Evolutionary conservation across 177 flowering plant genomes (phyloP).

Genomic region (Telopea speciosissima): DNA sequence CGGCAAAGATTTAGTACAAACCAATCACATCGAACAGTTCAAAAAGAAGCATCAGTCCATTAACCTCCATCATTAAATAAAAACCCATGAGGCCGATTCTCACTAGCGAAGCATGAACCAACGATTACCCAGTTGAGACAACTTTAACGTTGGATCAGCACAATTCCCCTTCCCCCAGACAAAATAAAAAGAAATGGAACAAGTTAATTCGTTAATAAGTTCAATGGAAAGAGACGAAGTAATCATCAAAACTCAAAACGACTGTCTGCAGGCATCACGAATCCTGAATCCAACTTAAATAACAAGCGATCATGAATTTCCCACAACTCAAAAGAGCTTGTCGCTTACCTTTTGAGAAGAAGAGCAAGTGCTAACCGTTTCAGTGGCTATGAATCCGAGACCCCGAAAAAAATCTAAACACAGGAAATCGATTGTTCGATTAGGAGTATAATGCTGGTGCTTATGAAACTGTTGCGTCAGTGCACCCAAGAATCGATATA

Average conservation of each 20-base stretch:
- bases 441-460: background rate
- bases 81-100: background rate
- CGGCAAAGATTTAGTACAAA: background rate
- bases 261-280: background rate
- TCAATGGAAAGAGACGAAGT: too few species aligned
- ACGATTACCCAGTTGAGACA: background rate
- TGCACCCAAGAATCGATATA: conserved; percentile 3
- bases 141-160: too few species aligned
- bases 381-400: conserved; percentile 3
- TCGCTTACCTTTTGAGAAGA: conserved; percentile 4
- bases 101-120: background rate
- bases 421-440: too few species aligned
- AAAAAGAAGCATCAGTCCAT: background rate
- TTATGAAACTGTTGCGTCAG: conserved; percentile 7
- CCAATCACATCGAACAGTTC: background rate
- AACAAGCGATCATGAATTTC: background rate
- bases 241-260: background rate
- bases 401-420: background rate
- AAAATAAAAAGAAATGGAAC: background rate
- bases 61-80: background rate
- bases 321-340: background rate
- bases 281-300: too few species aligned
- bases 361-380: background rate
- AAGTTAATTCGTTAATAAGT: too few species aligned
- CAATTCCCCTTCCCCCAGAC: background rate